Evolutionary conservation across 2,329 filamentous ascomycete species (phyloP), one percentile per base, ranked within the genome.

Genomic region (Verticillium nubilum): DNA sequence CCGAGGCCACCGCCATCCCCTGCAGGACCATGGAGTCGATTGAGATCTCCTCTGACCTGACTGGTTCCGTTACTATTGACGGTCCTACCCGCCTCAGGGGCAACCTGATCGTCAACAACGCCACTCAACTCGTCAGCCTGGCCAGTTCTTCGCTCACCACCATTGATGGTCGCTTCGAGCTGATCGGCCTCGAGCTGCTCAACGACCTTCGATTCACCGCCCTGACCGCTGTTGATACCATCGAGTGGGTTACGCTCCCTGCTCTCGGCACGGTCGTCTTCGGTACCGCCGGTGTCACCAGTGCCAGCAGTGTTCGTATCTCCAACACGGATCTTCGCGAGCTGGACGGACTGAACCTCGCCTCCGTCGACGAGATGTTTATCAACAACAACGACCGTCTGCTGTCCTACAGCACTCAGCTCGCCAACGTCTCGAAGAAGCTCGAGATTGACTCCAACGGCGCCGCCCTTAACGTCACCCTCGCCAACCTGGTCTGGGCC

Each of bases 381-480:
- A 89, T 99, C 76, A 89, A 91, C 84, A 97, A 97, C 87, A 98
- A 98, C 86, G 79, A 79, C 63, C 88, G 89, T 72, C 83, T 99
- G 67, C 85, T 84, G 71, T 81, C 80, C 62, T 90, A 96, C 79
- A 84, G 85, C 71, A 90, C 92, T 75, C 84, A 89, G 72, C 82
- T 98, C 61, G 82, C 82, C 73, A 94, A 90, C 78, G 84, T 97
- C 68, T 89, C 83, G 65, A 80, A 84, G 59, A 74, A 81, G 54
- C 79, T 97, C 58, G 86, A 83, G 69, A 86, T 99, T 72, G 85
- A 87, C 68, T 87, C 88, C 80, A 99, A 99, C 81, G 88, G 89
- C 70, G 78, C 84, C 65, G 80, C 86, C 65, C 83, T 97, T 67
- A 77, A 82, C 62, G 76, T 96, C 66, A 82, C 81, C 60, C 88